Conservation (phyloP, 768 basidiomycete genomes). For the Guyanaporus albipodus region DNA sequence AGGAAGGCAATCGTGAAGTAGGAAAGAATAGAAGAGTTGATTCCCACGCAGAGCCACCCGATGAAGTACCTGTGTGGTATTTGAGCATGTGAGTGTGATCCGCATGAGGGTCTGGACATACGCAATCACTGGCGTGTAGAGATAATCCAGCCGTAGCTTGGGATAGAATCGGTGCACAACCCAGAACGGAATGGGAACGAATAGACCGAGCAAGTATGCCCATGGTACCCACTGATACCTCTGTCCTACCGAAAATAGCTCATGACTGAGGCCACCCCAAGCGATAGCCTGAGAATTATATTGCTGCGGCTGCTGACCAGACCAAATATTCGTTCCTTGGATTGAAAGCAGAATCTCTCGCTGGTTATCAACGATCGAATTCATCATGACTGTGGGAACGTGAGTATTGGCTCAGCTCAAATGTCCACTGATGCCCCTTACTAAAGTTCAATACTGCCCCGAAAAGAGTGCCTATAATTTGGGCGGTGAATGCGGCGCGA, state of each 20-base stretch:
- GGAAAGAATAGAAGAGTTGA: slow-evolving; percentile 49
- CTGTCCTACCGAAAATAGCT: slow-evolving; percentile 30
- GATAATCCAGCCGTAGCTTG: slow-evolving; percentile 24
- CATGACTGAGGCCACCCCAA: slow-evolving; percentile 39
- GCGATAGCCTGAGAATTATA: slow-evolving; percentile 35
- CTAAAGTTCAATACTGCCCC: slow-evolving; percentile 40
- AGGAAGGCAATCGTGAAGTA: slow-evolving; percentile 49
- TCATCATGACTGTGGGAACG: slow-evolving; percentile 42
- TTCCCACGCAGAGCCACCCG: slow-evolving; percentile 45
- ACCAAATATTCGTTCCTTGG: slow-evolving; percentile 44
- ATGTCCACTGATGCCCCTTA: slow-evolving; percentile 44
- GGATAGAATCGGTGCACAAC: slow-evolving; percentile 36
- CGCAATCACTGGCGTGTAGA: slow-evolving; percentile 34
- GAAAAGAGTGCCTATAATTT: slow-evolving; percentile 36
- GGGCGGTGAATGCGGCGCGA: slow-evolving; percentile 59
- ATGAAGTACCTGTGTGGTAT: slow-evolving; percentile 33
- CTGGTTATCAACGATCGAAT: slow-evolving; percentile 50
- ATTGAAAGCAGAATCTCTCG: slow-evolving; percentile 50
- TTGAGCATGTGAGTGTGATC: slow-evolving; percentile 4
- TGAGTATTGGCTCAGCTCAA: slow-evolving; percentile 43
- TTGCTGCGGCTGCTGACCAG: slow-evolving; percentile 30
- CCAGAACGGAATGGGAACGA: slow-evolving; percentile 41
- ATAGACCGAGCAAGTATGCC: slow-evolving; percentile 31
- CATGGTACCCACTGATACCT: slow-evolving; percentile 43
- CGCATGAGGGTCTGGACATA: slow-evolving; percentile 5